Base-by-base conservation (phyloP, 1,284 basidiomycete species). In the Spongiforma sp. region DNA sequence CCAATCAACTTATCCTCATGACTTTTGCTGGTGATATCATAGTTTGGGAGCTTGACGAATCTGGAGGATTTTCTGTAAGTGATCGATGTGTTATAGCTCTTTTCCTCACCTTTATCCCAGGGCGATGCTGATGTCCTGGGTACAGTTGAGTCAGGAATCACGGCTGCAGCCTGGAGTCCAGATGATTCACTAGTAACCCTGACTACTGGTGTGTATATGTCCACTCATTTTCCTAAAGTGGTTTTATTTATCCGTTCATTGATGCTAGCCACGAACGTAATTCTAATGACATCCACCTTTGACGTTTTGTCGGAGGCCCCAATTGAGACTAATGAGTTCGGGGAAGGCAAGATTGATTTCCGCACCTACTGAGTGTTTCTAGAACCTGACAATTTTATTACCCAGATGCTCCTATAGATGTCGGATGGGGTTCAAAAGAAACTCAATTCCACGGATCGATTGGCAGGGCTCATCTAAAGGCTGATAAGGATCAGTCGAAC, bases 391-490 rank as follows among this genome's bases (percentile, higher is more conserved):
- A 30, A 57, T 48, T 64, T 62, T 21, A 37, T 64, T 55, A 59
- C 48, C 3, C 70, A 95, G 95, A 95, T 75, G 87, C 89, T 46
- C 94, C 93, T 9, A 94, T 98, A 71, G 94, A 96, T 70, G 94
- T 99, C 61, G 98, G 98, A 12, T 99, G 98, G 98, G 98, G 98
- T 34, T 94, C 94, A 6, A 98, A 97, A 74, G 86, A 93, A 71
- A 99, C 98, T 0, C 98, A 99, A 75, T 99, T 99, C 76, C 96
- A 99, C 71, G 98, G 98, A 17, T 96, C 95, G 0, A 83, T 96
- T 6, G 98, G 98, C 34, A 99, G 99, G 77, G 82, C 87, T 12
- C 71, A 75, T 67, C 73, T 75, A 60, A 67, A 65, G 10, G 93
- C 93, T 6, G 94, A 94, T 0, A 83, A 30, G 77, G 81, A 32